Percentiles rank a stretch among this genome's conserved stretches.
Conservation (phyloP, 2,329 filamentous ascomycete genomes). For the Corinectria fuckeliana region DNA sequence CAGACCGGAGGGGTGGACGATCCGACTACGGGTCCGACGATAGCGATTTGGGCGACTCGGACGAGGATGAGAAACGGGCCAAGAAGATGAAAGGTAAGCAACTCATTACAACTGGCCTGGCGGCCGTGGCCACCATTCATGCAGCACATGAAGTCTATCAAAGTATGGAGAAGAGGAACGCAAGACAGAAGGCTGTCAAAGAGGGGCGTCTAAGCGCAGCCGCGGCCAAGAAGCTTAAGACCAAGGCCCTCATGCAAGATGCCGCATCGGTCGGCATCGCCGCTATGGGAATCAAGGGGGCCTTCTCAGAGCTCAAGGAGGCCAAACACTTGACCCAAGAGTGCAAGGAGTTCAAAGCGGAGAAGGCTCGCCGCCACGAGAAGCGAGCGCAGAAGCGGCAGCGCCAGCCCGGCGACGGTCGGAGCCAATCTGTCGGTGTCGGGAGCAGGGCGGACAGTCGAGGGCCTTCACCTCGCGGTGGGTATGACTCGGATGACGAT, state of each 20-base stretch:
- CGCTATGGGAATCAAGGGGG: slow-evolving; percentile 63
- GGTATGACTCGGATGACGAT: slow-evolving; percentile 49
- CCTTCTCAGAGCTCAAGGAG: slow-evolving; percentile 62
- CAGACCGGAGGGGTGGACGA: slow-evolving; percentile 46
- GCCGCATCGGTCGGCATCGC: slow-evolving; percentile 65
- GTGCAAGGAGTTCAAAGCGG: slow-evolving; percentile 55
- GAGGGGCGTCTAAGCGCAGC: slow-evolving; percentile 58
- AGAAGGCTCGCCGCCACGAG: slow-evolving; percentile 58
- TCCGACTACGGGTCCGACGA: slow-evolving; percentile 59
- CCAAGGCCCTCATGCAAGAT: slow-evolving; percentile 63
- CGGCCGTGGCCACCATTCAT: slow-evolving; percentile 65
- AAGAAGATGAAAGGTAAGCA: slow-evolving; percentile 69
- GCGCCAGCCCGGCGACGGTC: slow-evolving; percentile 39
- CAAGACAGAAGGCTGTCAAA: slow-evolving; percentile 59
- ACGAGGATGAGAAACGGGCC: slow-evolving; percentile 60
- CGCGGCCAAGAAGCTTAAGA: slow-evolving; percentile 63
- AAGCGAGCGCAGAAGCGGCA: slow-evolving; percentile 50
- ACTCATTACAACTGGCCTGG: slow-evolving; percentile 62
- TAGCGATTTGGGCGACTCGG: slow-evolving; percentile 64
- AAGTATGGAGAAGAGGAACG: slow-evolving; percentile 63
- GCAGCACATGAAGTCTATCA: slow-evolving; percentile 65
- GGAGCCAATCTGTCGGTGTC: slow-evolving; percentile 42
- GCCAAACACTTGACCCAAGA: slow-evolving; percentile 58
- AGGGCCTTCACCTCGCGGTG: slow-evolving; percentile 50
- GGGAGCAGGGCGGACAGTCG: slow-evolving; percentile 53